A percentile compares a stretch with the other conserved stretches of the same genome.
phyloP scores from a whole-genome alignment of 1,139 yeast genomes.

The Yamadazyma blattariae region DNA sequence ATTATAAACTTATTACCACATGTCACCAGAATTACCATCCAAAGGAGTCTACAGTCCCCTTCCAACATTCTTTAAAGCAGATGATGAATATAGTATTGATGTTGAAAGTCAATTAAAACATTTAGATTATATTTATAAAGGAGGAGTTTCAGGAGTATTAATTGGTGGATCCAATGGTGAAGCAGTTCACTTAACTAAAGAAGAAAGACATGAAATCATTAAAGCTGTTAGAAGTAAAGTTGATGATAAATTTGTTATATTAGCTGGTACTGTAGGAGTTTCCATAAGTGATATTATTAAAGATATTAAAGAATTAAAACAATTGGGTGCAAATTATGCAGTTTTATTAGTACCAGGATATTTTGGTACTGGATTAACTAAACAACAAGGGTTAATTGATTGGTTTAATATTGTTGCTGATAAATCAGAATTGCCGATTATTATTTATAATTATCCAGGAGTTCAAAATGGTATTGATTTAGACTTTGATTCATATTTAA shows the following conservation, averaged over 20 bases:
- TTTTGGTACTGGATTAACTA: conserved; percentile 35
- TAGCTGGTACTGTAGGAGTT: conserved; percentile 31
- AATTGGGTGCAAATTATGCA: conserved; percentile 43
- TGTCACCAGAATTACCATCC: too few species aligned
- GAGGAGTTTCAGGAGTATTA: conserved; percentile 33
- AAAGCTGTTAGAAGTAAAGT: conserved; percentile 30
- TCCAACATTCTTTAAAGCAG: conserved; percentile 37
- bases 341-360: conserved; percentile 43
- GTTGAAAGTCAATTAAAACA: conserved; percentile 30
- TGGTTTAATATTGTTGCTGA: conserved; percentile 44
- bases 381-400: conserved; percentile 39
- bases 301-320: conserved; percentile 29
- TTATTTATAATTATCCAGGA: conserved; percentile 50
- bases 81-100: conserved; percentile 27
- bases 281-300: conserved; percentile 20
- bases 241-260: conserved; percentile 18
- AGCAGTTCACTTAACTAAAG: conserved; percentile 40
- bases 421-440: conserved; percentile 36
- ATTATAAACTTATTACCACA: too few species aligned
- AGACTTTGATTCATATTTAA: conserved; percentile 32
- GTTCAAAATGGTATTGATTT: conserved; percentile 37
- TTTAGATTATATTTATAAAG: conserved; percentile 25
- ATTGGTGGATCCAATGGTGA: conserved; percentile 46
- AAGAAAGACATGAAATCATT: conserved; percentile 36
- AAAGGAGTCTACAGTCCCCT: conserved; percentile 34